These are phyloP conservation scores for Ascocoryne sarcoides DNA, from an alignment of 2,329 filamentous ascomycete species.

Conservation along the genomic window DNA sequence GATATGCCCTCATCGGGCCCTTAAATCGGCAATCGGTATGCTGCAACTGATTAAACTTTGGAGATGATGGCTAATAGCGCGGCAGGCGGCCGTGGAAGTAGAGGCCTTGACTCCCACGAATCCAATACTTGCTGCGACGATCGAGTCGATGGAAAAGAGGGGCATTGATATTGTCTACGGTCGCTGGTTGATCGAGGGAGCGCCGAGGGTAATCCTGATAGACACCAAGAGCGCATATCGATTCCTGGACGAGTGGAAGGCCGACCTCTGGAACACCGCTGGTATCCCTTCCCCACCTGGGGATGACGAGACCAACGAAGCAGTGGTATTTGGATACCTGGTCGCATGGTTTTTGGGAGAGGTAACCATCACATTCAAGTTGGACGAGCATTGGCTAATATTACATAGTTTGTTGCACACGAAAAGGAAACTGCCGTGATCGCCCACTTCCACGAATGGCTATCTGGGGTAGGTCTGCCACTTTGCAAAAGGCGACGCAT, in stretches of 20 bases:
- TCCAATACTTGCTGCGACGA: constrained; percentile 70
- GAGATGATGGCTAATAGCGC: constrained; percentile 17
- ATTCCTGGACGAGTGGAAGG: constrained; percentile 93
- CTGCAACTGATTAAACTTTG: constrained; percentile 5
- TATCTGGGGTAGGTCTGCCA: constrained; percentile 86
- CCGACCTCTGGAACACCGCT: constrained; percentile 85
- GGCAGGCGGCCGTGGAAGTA: constrained; percentile 89
- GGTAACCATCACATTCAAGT: constrained; percentile 48
- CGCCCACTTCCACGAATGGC: constrained; percentile 98
- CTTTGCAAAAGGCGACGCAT: constrained; percentile 90
- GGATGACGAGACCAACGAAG: constrained; percentile 94
- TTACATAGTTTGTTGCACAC: constrained; percentile 79
- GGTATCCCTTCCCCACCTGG: constrained; percentile 88
- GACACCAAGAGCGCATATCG: constrained; percentile 90
- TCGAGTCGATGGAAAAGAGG: constrained; percentile 85
- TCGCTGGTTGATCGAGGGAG: constrained; percentile 94
- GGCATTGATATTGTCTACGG: constrained; percentile 88
- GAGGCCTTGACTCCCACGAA: constrained; percentile 83
- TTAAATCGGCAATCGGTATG: constrained; percentile 83
- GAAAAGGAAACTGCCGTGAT: constrained; percentile 89
- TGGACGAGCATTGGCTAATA: too few relatives aligned
- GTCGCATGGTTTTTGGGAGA: constrained; percentile 98
- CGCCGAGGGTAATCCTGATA: constrained; percentile 85
- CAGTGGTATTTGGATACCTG: constrained; percentile 94
- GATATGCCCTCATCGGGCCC: constrained; percentile 91